Base-by-base conservation (phyloP, 164 flowering plant species). In the Liriodendron chinense region DNA sequence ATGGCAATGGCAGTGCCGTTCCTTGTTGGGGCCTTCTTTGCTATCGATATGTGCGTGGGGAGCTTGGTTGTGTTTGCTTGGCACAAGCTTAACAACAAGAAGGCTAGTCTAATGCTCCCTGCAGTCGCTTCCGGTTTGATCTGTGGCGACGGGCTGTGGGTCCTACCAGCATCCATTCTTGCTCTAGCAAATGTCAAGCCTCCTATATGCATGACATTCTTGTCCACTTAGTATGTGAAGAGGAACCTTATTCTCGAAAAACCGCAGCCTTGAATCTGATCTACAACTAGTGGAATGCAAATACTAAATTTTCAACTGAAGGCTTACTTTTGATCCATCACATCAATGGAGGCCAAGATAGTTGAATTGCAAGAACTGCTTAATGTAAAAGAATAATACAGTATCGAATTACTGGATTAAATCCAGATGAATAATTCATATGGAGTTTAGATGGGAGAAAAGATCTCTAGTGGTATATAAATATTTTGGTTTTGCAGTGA, bases 1-100 rank as follows among this genome's bases (percentile, higher is more conserved):
- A 96, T 96, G 94, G 98, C 93, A 16, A 94, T 96, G 98, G 99
- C 96, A 1, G 95, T 92, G 64, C 99, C 98, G 8, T 96, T 96
- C 83, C 82, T 93, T 1, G 93, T 92, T 21, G 99, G 99, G 0
- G 98, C 90, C 0, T 86, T 82, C 72, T 94, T 96, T 73, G 97
- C 98, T 0, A 88, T 95, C 14, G 99, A 95, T 71, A 95, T 95
- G 99, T 90, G 96, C 48, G 64, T 93, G 48, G 99, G 99, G 74
- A 93, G 90, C 75, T 74, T 92, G 82, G 56, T 88, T 34, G 97
- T 94, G 81, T 91, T 88, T 59, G 79, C 80, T 18, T 93, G 98
- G 99, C 83, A 87, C 74, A 90, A 82, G 72, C 24, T 93, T 7
- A 82, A 89, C 63, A 75, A 76, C 24, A 81, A 75, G 47, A 83